These are phyloP conservation scores for Pleoardoris graminearum DNA, from an alignment of 2,329 filamentous ascomycete genomes.

Conservation along the genomic window DNA sequence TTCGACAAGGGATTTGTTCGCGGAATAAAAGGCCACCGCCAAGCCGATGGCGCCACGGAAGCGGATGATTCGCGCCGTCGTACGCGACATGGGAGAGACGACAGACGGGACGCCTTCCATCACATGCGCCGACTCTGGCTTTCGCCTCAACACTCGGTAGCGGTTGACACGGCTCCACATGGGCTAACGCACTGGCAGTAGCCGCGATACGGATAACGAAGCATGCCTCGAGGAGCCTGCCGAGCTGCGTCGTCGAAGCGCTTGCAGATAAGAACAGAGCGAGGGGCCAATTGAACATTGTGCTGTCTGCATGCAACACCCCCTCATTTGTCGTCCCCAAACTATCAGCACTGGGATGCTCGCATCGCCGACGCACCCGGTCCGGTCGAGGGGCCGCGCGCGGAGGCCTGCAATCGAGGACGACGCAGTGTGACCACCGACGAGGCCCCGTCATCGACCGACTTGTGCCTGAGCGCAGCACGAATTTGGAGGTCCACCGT, in stretches of 20 bases:
- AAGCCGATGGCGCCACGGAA: neutral
- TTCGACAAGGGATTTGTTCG: neutral
- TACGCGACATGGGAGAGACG: too few species aligned
- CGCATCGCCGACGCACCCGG: neutral
- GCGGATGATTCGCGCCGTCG: too few species aligned
- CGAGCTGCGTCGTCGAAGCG: neutral
- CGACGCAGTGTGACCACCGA: neutral
- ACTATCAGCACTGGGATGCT: neutral
- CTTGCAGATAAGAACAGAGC: neutral
- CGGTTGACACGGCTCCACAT: conserved; percentile 1
- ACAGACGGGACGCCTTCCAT: neutral
- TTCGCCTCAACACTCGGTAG: neutral
- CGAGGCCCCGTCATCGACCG: neutral
- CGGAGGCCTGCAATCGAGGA: neutral
- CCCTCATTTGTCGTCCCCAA: neutral
- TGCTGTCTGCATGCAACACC: neutral
- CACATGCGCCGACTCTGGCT: neutral
- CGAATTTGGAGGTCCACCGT: too few species aligned
- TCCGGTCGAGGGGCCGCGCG: neutral
- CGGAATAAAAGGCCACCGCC: neutral
- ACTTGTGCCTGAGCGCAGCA: neutral
- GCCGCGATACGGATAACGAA: neutral
- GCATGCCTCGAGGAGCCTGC: neutral
- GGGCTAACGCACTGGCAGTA: neutral
- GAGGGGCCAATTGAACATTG: neutral